Base-by-base conservation (phyloP, 1,284 basidiomycete species). In the Afroboletus lepidellus region DNA sequence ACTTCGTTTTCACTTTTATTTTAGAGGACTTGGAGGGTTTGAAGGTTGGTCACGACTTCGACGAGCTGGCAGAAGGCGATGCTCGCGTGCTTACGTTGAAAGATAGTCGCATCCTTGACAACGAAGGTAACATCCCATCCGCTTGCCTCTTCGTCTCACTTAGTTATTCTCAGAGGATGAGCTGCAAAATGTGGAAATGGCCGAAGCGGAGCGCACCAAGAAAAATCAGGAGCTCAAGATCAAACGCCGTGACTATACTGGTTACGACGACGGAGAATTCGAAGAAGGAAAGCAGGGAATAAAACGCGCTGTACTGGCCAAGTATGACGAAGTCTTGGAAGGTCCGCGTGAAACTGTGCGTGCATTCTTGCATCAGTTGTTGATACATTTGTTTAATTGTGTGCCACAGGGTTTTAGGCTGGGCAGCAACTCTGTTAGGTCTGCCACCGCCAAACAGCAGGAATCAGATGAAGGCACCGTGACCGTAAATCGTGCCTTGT, bases 261-360 rank as follows among this genome's bases (percentile, higher is more conserved):
- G 96, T 21, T 94, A 94, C 66, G 96, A 99, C 64, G 96, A 99
- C 62, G 94, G 97, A 3, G 95, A 98, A 64, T 94, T 96, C 58
- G 73, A 75, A 16, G 80, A 82, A 25, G 86, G 88, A 33, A 80
- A 80, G 64, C 81, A 79, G 38, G 92, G 91, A 20, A 78, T 86
- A 76, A 93, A 91, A 67, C 82, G 84, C 13, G 81, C 89, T n/a
- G 79, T 99, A 32, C 74, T 99, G 39, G 78, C 89, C 41, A 99
- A 99, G 69, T 99, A 99, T 65, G 96, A 99, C 63, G 92, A 95
- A 59, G 90, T 90, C 55, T 75, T 92, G 55, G 81, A 90, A 57
- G 87, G 87, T 24, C 60, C 78, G 5, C 77, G 76, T 32, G 83
- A 89, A 67, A 80, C 79, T 27, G 89, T 92, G 60, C 55, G 82